These are phyloP conservation scores for Cutaneotrichosporon spelunceum DNA, from an alignment of 1,284 basidiomycete species.

Conservation along the genomic window DNA sequence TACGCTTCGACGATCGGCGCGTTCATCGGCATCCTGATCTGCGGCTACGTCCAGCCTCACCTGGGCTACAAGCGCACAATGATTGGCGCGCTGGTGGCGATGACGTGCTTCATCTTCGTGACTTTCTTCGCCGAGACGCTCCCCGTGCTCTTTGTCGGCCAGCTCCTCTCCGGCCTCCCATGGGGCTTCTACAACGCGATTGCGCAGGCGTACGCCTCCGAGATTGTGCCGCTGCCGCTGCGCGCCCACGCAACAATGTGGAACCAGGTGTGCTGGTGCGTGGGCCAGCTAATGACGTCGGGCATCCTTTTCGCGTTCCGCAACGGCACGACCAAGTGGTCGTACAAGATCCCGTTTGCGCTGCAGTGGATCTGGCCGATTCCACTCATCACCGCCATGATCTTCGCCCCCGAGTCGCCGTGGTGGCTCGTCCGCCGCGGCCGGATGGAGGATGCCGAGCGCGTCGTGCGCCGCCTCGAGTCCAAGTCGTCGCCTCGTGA, in stretches of 20 bases:
- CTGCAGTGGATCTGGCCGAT: conserved; percentile 47
- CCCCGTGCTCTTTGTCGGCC: conserved; percentile 19
- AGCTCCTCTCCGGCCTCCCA: conserved; percentile 30
- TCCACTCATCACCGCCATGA: conserved; percentile 38
- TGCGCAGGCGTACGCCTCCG: conserved; percentile 47
- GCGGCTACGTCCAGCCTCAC: conserved; percentile 25
- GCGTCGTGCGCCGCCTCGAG: conserved; percentile 27
- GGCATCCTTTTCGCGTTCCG: conserved; percentile 51
- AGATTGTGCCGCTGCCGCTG: conserved; percentile 51
- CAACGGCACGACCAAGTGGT: conserved; percentile 35
- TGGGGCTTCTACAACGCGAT: conserved; percentile 32
- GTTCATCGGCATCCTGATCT: conserved; percentile 24
- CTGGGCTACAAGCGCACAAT: conserved; percentile 22
- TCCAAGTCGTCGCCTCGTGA: conserved; percentile 24
- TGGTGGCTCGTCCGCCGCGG: conserved; percentile 44
- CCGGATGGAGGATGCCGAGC: conserved; percentile 36
- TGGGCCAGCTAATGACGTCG: conserved; percentile 43
- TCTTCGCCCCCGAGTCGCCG: conserved; percentile 34
- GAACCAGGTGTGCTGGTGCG: conserved; percentile 51
- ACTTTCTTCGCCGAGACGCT: conserved; percentile 25
- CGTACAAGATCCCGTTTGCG: conserved; percentile 37
- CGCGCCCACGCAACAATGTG: conserved; percentile 46
- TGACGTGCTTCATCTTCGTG: conserved; percentile 48
- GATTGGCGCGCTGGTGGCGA: conserved; percentile 38
- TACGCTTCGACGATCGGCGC: conserved; percentile 23